Evolutionary conservation across 2,329 filamentous ascomycete species (phyloP), one percentile per base, ranked within the genome.

Genomic region (Podosphaera aphanis): DNA sequence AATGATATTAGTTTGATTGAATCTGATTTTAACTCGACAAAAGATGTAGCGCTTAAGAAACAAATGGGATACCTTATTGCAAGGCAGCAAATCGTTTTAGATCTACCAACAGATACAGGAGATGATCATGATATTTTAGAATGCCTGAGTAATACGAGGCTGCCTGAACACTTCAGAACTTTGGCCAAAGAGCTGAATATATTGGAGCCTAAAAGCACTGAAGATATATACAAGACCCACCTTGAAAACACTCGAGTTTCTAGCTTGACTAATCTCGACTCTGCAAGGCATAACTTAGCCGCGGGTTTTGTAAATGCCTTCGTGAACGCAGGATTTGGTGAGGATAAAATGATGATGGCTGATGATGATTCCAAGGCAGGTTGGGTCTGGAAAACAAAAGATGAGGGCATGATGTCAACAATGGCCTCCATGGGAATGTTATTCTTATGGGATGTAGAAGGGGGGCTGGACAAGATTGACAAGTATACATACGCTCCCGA

Each of bases 331-430:
- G 90, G 90, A 27, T 98, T 85, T 55, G 83, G 85, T 38, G 82
- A 86, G 48, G 90, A 98, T 63, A 95, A 94, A 69, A 81, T 98
- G 74, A 94, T 98, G 88, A 68, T 95, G 48, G 79, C 84, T 37
- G 80, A 90, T 19, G 79, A 90, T 18, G 79, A 83, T 48, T 79
- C 85, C 51, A 92, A 93, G 66, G 78, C 81, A 55, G 83, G 80
- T 51, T 98, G 90, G 88, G 83, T 98, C 3, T 98, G 85, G 84
- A 98, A 95, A 68, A 95, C 92, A 18, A 98, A 98, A 64, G 85
- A 92, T 37, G 86, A 94, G 57, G 90, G 90, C 51, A 93, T 93
- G 85, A 72, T 93, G 63, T 95, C 90, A 1, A 94, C 88, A 0
- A 82, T 92, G 35, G 92, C 92, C 3, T 95, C 90, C 0, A 66